phyloP scores from a whole-genome alignment of 768 basidiomycete species.

The Leccinum obscurum region DNA sequence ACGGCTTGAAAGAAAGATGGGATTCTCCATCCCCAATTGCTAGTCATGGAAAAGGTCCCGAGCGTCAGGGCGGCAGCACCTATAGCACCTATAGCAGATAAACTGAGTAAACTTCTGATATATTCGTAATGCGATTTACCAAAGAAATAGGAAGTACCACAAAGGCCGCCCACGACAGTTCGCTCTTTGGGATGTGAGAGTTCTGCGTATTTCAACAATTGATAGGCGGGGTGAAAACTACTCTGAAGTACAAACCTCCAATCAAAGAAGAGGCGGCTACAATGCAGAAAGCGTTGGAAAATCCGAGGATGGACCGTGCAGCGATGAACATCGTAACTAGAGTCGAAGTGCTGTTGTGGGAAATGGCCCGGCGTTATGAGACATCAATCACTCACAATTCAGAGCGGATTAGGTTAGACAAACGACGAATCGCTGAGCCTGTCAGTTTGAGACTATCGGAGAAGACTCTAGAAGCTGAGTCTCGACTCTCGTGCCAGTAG shows the following conservation, averaged over 20 bases:
- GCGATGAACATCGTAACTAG: neutral
- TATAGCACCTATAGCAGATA: neutral
- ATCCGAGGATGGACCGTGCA: neutral
- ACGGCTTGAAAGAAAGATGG: neutral
- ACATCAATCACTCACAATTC: neutral
- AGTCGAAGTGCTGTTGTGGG: neutral
- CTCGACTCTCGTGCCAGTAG: too few relatives aligned
- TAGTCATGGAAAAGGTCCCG: neutral
- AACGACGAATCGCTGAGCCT: too few relatives aligned
- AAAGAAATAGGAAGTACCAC: neutral
- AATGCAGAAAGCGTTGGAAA: neutral
- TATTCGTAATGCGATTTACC: neutral
- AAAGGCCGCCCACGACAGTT: neutral
- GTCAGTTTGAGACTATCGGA: too few relatives aligned
- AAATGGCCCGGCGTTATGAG: neutral
- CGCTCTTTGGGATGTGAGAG: neutral
- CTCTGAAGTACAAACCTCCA: neutral
- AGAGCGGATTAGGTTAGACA: neutral
- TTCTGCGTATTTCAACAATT: neutral
- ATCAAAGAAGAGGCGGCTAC: neutral
- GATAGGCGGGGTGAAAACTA: neutral
- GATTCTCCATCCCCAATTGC: neutral
- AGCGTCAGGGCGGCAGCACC: neutral
- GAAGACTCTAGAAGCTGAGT: too few relatives aligned
- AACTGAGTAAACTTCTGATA: neutral